Conservation (phyloP, 2,329 filamentous ascomycete genomes). For the Ophiostoma triangulosporum region DNA sequence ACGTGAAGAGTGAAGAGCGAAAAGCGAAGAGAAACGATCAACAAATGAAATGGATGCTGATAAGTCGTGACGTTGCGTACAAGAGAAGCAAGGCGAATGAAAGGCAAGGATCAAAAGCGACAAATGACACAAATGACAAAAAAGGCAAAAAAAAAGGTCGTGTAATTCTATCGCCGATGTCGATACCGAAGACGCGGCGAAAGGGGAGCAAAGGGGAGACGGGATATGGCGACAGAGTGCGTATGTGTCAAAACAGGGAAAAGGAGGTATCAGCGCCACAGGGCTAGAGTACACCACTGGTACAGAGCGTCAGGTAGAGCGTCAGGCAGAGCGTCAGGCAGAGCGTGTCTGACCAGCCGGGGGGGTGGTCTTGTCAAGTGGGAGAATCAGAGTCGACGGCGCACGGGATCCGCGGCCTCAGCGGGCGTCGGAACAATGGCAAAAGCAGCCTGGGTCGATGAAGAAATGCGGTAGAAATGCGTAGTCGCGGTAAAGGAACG, state of each 20-base stretch:
- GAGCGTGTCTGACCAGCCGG: no score
- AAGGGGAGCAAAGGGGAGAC: not conserved
- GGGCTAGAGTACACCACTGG: not conserved
- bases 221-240: not conserved
- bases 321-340: not conserved
- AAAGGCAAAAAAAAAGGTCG: not conserved
- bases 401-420: constrained; percentile 11
- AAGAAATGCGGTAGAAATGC: constrained; percentile 5
- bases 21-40: not conserved
- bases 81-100: not conserved
- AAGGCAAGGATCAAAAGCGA: not conserved
- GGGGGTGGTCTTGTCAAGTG: no score
- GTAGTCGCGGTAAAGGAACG: constrained; percentile 2
- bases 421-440: constrained; percentile 4
- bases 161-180: not conserved
- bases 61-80: not conserved
- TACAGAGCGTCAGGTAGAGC: not conserved
- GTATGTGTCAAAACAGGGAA: not conserved
- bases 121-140: not conserved
- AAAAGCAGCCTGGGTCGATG: constrained; percentile 1
- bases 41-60: constrained; percentile 3
- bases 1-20: not conserved
- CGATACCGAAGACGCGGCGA: not conserved
- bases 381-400: constrained; percentile 3
- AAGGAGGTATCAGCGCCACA: no score